These are phyloP conservation scores for Quercus robur DNA, from an alignment of 306 rosid species.

Conservation along the genomic window DNA sequence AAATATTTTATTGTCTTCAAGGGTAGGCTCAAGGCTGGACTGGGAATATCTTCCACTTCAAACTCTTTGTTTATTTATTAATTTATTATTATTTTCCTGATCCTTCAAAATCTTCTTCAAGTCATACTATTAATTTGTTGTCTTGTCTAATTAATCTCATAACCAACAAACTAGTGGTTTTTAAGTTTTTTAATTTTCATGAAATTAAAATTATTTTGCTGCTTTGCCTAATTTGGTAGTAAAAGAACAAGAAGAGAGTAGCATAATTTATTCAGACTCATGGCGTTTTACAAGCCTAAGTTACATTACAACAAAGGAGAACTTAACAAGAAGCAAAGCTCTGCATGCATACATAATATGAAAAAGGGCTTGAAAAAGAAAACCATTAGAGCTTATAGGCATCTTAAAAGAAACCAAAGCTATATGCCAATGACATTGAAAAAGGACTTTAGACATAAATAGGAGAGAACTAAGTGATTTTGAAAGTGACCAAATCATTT, in stretches of 20 bases:
- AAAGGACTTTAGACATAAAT: background rate
- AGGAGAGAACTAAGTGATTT: constrained; percentile 19
- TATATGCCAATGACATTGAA: constrained; percentile 2
- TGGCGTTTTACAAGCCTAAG: too few species aligned
- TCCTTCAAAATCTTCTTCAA: background rate
- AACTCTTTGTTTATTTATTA: background rate
- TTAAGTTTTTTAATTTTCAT: background rate
- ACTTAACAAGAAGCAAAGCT: background rate
- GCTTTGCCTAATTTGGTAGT: background rate
- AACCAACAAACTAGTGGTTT: background rate
- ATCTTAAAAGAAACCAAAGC: background rate
- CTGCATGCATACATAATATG: background rate
- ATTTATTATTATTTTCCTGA: background rate
- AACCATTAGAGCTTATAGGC: constrained; percentile 7
- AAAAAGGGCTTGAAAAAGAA: background rate
- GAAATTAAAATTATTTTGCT: background rate
- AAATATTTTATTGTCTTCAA: background rate
- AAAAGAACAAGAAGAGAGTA: background rate
- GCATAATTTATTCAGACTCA: background rate
- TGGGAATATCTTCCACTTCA: background rate
- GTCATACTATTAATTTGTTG: background rate
- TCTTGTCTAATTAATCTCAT: background rate
- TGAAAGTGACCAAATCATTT: constrained; percentile 21
- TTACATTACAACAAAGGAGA: background rate
- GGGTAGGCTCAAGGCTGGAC: too few species aligned